These are phyloP conservation scores for Fraxinus albicans DNA, from an alignment of 305 asterid species.

Conservation along the genomic window DNA sequence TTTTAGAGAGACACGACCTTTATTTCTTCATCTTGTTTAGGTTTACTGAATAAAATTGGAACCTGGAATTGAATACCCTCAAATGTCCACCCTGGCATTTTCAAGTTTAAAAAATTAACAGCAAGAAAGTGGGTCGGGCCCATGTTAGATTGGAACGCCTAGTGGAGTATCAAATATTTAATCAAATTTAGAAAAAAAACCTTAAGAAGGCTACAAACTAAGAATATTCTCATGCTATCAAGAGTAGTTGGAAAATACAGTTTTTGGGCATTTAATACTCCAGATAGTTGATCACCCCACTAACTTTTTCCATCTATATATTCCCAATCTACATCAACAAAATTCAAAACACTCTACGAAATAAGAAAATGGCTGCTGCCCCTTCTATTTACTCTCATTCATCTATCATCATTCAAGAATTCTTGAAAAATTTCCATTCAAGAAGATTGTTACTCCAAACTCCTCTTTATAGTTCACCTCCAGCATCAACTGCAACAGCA, in stretches of 20 bases:
- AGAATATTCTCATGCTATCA: background rate
- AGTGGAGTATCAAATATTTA: constrained; percentile 9
- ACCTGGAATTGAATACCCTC: background rate
- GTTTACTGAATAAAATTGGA: background rate
- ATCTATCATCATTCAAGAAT: constrained; percentile 18
- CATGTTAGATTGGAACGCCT: constrained; percentile 24
- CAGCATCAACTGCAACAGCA: constrained; percentile 6
- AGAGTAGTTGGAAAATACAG: background rate
- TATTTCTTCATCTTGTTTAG: background rate
- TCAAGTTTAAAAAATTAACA: background rate
- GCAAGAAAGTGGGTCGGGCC: constrained; percentile 6
- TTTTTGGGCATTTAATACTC: background rate
- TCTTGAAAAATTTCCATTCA: constrained; percentile 24
- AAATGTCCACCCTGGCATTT: background rate
- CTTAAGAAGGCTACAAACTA: background rate
- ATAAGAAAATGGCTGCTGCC: constrained; percentile 1
- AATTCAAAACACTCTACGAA: background rate
- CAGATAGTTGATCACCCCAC: constrained; percentile 5
- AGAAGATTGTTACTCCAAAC: constrained; percentile 40
- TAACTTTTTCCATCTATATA: constrained; percentile 19
- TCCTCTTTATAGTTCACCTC: constrained; percentile 21
- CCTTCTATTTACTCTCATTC: constrained; percentile 20
- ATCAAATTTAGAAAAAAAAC: background rate
- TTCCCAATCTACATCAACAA: background rate
- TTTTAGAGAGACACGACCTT: background rate